Evolutionary conservation across 2,329 filamentous ascomycete species (phyloP).

Genomic region (Alternaria sp.): DNA sequence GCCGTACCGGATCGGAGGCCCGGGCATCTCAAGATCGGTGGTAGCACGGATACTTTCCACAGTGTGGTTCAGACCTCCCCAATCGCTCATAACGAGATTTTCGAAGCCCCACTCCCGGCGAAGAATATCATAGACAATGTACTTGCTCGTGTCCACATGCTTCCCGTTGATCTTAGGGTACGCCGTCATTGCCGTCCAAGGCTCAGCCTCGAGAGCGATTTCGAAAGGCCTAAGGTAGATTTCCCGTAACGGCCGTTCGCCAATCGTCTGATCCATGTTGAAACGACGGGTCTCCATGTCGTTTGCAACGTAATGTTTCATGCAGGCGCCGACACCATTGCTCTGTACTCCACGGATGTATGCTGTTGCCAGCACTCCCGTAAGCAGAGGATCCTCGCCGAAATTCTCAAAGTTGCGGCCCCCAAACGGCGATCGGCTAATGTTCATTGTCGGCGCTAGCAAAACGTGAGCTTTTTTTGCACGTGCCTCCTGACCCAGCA

Average conservation of each 20-base stretch:
- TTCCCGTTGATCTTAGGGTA: background rate
- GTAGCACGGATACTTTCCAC: too few relatives aligned
- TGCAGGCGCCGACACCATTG: conserved; percentile 10
- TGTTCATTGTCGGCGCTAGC: conserved; percentile 40
- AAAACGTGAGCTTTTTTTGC: conserved; percentile 28
- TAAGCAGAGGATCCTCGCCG: conserved; percentile 16
- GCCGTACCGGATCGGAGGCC: conserved; percentile 23
- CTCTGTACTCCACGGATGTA: conserved; percentile 58
- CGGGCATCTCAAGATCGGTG: conserved; percentile 42
- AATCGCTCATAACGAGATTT: conserved; percentile 49
- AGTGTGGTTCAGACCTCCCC: conserved; percentile 10
- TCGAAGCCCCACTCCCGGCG: conserved; percentile 56
- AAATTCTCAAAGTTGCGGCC: conserved; percentile 15
- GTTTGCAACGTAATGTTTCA: conserved; percentile 72
- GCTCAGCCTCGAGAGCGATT: conserved; percentile 68
- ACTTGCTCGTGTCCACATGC: background rate
- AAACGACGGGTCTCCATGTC: conserved; percentile 70
- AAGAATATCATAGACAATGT: conserved; percentile 56
- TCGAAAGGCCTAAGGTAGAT: conserved; percentile 65
- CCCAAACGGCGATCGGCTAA: conserved; percentile 11
- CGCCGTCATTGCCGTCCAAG: background rate
- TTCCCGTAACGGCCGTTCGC: conserved; percentile 68
- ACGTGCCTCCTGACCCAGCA: conserved; percentile 21
- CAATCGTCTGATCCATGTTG: conserved; percentile 66
- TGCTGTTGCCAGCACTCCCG: conserved; percentile 4